Evolutionary conservation across 768 basidiomycete genomes (phyloP).

Genomic region (Termitomyces sp.): DNA sequence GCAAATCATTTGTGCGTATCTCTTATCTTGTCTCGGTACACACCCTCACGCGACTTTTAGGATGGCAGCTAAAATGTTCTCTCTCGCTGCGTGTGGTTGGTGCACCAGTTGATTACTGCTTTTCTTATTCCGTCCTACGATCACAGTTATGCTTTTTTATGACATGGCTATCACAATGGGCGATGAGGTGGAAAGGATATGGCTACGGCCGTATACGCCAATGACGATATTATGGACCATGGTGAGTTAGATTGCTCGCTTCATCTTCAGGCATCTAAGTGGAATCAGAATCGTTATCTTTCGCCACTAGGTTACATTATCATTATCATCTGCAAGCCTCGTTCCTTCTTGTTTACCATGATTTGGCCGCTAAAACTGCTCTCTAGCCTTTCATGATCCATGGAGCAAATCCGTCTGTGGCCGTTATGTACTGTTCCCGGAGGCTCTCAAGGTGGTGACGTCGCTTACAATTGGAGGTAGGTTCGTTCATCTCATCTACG

Average conservation of each 20-base stretch:
- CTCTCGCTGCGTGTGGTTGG: slow-evolving; percentile 32
- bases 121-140: background rate
- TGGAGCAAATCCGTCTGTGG: background rate
- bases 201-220: slow-evolving; percentile 22
- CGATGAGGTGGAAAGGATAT: slow-evolving; percentile 31
- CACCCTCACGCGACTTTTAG: slow-evolving; percentile 12
- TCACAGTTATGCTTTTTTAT: slow-evolving; percentile 20
- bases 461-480: background rate
- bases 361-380: background rate
- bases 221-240: slow-evolving; percentile 27
- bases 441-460: slow-evolving; percentile 1
- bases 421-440: background rate
- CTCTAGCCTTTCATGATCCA: background rate
- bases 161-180: slow-evolving; percentile 30
- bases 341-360: background rate
- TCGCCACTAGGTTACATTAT: background rate
- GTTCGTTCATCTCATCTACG: background rate
- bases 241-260: slow-evolving; percentile 12
- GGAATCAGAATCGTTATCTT: background rate
- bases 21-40: background rate
- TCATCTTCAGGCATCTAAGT: background rate
- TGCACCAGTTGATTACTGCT: background rate
- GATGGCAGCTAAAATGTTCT: slow-evolving; percentile 31
- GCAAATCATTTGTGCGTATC: slow-evolving; percentile 15
- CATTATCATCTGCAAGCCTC: background rate